These are phyloP conservation scores for Talaromyces liani DNA, from an alignment of 495 filamentous ascomycete genomes.

Conservation along the genomic window DNA sequence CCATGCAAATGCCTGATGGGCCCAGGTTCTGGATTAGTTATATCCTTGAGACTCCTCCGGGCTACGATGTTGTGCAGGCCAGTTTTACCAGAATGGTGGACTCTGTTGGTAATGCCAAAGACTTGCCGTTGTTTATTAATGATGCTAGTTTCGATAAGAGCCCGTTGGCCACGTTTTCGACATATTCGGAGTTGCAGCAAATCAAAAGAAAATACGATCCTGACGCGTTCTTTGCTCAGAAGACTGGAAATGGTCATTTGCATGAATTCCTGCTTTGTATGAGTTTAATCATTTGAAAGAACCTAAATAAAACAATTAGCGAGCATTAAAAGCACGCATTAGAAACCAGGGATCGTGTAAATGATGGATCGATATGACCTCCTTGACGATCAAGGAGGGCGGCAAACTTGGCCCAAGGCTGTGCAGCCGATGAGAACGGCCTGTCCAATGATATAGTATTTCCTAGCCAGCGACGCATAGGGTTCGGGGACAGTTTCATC, in stretches of 20 bases:
- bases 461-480: not conserved
- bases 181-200: not conserved
- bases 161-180: not conserved
- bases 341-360: no score
- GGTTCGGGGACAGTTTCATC: not conserved
- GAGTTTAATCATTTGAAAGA: not conserved
- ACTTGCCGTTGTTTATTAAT: not conserved
- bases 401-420: constrained; percentile 14
- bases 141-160: not conserved
- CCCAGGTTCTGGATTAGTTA: not conserved
- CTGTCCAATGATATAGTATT: constrained; percentile 15
- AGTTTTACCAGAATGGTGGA: not conserved
- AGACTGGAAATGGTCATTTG: not conserved
- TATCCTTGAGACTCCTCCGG: not conserved
- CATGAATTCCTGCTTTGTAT: not conserved
- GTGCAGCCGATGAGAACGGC: constrained; percentile 28
- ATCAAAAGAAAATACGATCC: not conserved
- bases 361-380: no score
- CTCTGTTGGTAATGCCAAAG: not conserved
- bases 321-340: no score
- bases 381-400: no score
- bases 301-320: no score
- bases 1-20: not conserved
- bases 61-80: not conserved
- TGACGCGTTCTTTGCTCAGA: not conserved